Percentiles rank a stretch among this genome's conserved stretches.
phyloP scores from a whole-genome alignment of 495 filamentous ascomycete genomes.

The Aspergillus funiculosus region DNA sequence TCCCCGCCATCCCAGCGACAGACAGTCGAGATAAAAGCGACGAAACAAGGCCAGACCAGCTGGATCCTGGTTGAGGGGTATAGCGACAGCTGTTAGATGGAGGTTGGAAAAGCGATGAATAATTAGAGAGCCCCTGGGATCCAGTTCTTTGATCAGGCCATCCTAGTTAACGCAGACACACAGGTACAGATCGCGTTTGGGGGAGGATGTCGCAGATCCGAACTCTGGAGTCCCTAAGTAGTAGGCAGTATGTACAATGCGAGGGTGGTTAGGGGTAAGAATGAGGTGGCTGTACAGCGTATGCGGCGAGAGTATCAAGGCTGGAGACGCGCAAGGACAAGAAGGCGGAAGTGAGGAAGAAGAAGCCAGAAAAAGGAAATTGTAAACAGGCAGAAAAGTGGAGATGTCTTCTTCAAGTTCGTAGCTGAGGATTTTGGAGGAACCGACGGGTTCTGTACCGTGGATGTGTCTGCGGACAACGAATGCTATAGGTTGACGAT shows the following conservation, averaged over 20 bases:
- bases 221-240: too few species aligned
- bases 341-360: constrained; percentile 6
- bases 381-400: constrained; percentile 33
- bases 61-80: constrained; percentile 26
- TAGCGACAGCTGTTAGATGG: constrained; percentile 14
- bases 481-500: constrained; percentile 5
- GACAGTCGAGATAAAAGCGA: constrained; percentile 7
- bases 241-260: constrained; percentile 15
- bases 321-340: constrained; percentile 5
- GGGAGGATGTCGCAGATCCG: constrained; percentile 6
- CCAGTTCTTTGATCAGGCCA: constrained; percentile 30
- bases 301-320: neutral
- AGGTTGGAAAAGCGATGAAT: constrained; percentile 4
- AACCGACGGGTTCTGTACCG: constrained; percentile 20
- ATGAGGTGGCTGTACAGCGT: constrained; percentile 15
- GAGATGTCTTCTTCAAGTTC: constrained; percentile 13
- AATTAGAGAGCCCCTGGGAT: constrained; percentile 6
- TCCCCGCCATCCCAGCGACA: constrained; percentile 41
- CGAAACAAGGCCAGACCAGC: constrained; percentile 39
- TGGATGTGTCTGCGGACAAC: constrained; percentile 16
- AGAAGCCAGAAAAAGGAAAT: constrained; percentile 32
- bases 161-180: constrained; percentile 23
- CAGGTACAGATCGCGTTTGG: constrained; percentile 12
- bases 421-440: constrained; percentile 11
- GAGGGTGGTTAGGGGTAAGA: constrained; percentile 15